Evolutionary conservation across 495 filamentous ascomycete species (phyloP), one percentile per base, ranked within the genome.

Genomic region (Neurospora sp.): DNA sequence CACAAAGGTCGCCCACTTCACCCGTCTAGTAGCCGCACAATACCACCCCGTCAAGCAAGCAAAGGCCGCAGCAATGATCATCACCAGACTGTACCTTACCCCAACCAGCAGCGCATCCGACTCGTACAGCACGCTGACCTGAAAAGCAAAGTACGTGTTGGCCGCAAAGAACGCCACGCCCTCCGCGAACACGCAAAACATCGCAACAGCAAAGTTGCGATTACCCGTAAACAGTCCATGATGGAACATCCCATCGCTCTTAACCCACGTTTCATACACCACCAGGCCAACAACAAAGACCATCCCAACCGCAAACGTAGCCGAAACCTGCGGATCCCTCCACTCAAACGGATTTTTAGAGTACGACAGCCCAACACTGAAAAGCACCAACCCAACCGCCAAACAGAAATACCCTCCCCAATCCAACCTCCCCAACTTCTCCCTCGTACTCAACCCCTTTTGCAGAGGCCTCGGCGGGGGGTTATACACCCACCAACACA

Each of bases 221-320:
- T 75, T 75, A 1, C 71, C 53, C 8, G 40, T 53, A 75, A 83
- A 83, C 22, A 83, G 74, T 4, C 74, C 74, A 45, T 83, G 79
- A 73, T 83, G 78, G 74, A 82, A 81, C 76, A 83, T 75, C 39
- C 81, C 81, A 72, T 82, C 79, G 37, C 69, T 81, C 68, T 79
- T 81, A 71, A 79, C 74, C 22, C 38, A 73, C 0, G 71, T 73
- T 68, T 80, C 79, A 72, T 83, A 81, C 3, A 77, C 41, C 18
- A 72, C 73, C 1, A 82, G 74, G 0, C 3, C 68, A 2, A 75
- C 3, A 8, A 70, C 35, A 9, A 81, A 37, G 5, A 74, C 22
- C 18, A 80, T 16, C 10, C 81, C 78, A 40, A 80, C 71, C 27
- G 76, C 69, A 69, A 83, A 81, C 8, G 79, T 75, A 14, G 78